These are phyloP conservation scores for Kwoniella mangroviensis DNA, from an alignment of 768 basidiomycete species.

Conservation along the genomic window DNA sequence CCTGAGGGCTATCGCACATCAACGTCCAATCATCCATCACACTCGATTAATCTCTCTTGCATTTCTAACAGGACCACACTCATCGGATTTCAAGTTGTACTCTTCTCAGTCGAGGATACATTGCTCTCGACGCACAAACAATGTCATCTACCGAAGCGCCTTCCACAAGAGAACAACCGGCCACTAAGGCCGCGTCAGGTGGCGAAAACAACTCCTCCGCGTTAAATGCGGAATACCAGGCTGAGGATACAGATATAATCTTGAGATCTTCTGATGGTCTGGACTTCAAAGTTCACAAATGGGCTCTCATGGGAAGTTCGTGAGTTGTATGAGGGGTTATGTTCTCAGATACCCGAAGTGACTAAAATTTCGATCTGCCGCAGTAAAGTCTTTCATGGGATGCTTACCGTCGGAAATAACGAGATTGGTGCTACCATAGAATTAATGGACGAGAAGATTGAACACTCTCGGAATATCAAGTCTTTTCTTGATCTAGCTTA, in stretches of 20 bases:
- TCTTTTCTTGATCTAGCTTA: constrained; percentile 1
- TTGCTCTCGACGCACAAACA: too few species aligned
- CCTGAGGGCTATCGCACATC: too few species aligned
- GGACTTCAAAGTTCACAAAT: background rate
- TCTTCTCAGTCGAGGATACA: too few species aligned
- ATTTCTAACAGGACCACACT: too few species aligned
- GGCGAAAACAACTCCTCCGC: background rate
- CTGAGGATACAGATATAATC: background rate
- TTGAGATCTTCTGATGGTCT: background rate
- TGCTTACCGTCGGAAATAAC: background rate
- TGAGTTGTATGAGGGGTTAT: background rate
- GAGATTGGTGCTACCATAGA: background rate
- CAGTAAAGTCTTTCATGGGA: background rate
- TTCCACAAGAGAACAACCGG: too few species aligned
- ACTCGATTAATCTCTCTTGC: too few species aligned
- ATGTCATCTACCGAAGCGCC: too few species aligned
- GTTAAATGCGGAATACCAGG: background rate
- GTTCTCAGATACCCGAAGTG: background rate
- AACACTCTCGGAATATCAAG: background rate
- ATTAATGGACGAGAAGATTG: background rate
- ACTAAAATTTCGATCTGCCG: background rate
- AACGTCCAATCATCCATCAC: too few species aligned
- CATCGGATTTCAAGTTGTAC: too few species aligned
- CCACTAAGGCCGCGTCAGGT: too few species aligned
- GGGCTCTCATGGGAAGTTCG: background rate